phyloP scores from a whole-genome alignment of 345 rosid species.

The Linum trigynum region DNA sequence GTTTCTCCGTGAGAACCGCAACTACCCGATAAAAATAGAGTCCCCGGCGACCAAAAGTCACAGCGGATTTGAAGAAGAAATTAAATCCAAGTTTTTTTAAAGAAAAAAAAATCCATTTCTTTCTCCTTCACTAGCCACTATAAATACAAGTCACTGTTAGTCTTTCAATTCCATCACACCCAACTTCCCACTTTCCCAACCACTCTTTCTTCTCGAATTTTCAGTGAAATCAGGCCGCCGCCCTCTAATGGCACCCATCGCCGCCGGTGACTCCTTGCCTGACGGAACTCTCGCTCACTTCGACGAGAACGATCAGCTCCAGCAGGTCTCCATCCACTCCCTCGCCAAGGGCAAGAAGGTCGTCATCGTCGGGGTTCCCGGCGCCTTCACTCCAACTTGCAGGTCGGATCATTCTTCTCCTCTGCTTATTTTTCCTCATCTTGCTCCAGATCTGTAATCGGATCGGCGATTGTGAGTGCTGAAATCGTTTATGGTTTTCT shows the following conservation, averaged over 20 bases:
- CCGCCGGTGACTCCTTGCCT: constrained; percentile 60
- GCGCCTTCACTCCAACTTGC: constrained; percentile 99
- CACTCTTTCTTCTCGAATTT: too few species aligned
- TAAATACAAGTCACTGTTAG: too few species aligned
- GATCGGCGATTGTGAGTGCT: background rate
- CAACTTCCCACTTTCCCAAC: too few species aligned
- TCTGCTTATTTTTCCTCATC: background rate
- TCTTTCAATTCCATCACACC: too few species aligned
- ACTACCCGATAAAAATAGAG: too few species aligned
- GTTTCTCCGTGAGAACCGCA: too few species aligned
- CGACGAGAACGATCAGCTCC: constrained; percentile 81
- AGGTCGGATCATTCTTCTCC: constrained; percentile 32
- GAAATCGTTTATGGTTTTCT: background rate
- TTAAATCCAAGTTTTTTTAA: too few species aligned
- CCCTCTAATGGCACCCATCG: constrained; percentile 68
- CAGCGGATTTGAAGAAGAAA: too few species aligned
- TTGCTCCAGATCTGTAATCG: background rate
- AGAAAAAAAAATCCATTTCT: too few species aligned
- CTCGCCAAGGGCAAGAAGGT: constrained; percentile 80
- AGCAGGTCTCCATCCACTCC: constrained; percentile 65
- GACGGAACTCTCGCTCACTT: constrained; percentile 75
- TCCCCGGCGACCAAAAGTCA: too few species aligned
- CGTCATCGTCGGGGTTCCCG: constrained; percentile 87
- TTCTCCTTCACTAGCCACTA: too few species aligned
- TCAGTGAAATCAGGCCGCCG: too few species aligned